Base-by-base conservation (phyloP, 345 rosid genomes). In the Eucalyptus albens region DNA sequence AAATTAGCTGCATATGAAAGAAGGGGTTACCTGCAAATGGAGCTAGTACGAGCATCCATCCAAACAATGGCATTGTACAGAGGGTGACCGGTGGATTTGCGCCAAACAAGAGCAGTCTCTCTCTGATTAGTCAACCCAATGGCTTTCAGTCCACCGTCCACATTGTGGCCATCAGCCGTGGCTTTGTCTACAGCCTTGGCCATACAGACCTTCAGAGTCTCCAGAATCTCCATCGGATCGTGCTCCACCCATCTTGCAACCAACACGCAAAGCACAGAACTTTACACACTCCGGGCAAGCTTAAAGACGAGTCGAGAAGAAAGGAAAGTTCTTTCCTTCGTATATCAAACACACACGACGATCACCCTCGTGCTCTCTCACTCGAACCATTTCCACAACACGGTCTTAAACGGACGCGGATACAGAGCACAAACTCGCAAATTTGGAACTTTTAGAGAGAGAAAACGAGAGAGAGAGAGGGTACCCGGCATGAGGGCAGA, bases 21-120 rank as follows among this genome's bases (percentile, higher is more conserved):
- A 31, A 14, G 22, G 9, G 86, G 37, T 17, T 88, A 96, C 99
- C 97, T 93, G 97, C 99, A 98, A 88, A 98, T 90, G 31, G 95
- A 87, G 45, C 95, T 94, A 88, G 98, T 97, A 45, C 99, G 99
- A 87, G 91, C 99, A 94, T 98, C 99, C 99, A 98, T 98, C 99
- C 99, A 98, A 56, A 98, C 99, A 88, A 98, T 96, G 26, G 99
- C 99, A 65, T 94, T 94, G 91, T 98, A 89, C 55, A 98, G 98
- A 89, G 99, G 98, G 87, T 49, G 86, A 4, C 98, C 99, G 51
- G 96, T 94, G 27, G 96, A 94, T 93, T 95, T 96, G 95, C 98
- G 96, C 99, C 99, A 98, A 42, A 97, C 87, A 26, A 96, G 88
- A 67, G 97, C 95, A 1, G 98, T 97, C 93, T 98, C 99, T 90